Evolutionary conservation across 2,329 filamentous ascomycete species (phyloP).

Genomic region (Botrytis pseudocinerea): DNA sequence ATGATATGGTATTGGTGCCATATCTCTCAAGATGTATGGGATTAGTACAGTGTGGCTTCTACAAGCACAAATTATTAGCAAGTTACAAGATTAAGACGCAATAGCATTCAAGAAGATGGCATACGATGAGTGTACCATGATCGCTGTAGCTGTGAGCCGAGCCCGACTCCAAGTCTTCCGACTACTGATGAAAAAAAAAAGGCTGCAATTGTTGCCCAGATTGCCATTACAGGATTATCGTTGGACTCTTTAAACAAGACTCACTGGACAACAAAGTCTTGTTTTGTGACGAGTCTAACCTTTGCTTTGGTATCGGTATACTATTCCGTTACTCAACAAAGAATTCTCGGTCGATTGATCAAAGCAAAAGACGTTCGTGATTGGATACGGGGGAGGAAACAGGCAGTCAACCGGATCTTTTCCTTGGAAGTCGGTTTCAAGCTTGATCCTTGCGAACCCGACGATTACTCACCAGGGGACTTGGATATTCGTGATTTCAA

Average conservation of each 20-base stretch:
- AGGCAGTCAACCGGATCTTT: not conserved
- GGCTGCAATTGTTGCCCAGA: conserved; percentile 5
- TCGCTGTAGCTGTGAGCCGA: not conserved
- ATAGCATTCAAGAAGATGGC: conserved; percentile 4
- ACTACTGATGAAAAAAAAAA: not conserved
- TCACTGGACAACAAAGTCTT: conserved; percentile 2
- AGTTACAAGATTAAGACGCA: conserved; percentile 1
- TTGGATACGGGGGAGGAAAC: conserved; percentile 10
- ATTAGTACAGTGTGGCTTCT: not conserved
- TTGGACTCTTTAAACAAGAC: not conserved
- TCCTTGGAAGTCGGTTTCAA: not conserved
- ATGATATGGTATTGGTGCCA: not conserved
- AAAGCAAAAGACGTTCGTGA: conserved; percentile 1
- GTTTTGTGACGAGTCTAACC: not conserved
- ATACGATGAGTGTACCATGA: conserved; percentile 14
- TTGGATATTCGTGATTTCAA: not conserved
- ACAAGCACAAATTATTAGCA: not conserved
- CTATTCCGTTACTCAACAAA: not conserved
- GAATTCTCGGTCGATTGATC: not conserved
- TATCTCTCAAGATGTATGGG: not conserved
- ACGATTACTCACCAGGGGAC: not conserved
- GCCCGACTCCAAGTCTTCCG: not conserved
- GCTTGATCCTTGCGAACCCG: conserved; percentile 3
- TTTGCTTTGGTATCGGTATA: not conserved
- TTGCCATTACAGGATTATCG: not conserved